Evolutionary conservation across 139 green algal genomes (phyloP).

Genomic region (Picochlorum sp.): DNA sequence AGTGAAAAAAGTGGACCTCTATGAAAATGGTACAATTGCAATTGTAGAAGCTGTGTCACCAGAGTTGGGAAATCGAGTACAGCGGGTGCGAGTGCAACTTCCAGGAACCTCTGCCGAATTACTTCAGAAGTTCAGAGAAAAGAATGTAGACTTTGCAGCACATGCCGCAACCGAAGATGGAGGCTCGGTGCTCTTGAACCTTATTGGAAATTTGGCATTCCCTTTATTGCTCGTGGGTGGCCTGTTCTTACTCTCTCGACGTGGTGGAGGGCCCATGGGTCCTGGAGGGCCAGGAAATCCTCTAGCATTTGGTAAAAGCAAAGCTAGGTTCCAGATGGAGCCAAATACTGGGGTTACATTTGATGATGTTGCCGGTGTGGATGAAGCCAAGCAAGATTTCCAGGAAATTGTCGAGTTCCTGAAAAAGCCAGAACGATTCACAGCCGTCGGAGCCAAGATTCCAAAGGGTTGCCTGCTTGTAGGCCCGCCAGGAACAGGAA

Average conservation of each 20-base stretch:
- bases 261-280: slow-evolving; percentile 55
- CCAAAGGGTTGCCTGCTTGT: slow-evolving; percentile 97
- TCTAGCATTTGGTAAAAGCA: slow-evolving; percentile 93
- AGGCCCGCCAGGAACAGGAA: slow-evolving; percentile 90
- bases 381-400: slow-evolving; percentile 99
- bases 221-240: slow-evolving; percentile 95
- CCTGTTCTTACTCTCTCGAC: slow-evolving; percentile 95
- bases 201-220: slow-evolving; percentile 97
- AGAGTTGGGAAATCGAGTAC: slow-evolving; percentile 98
- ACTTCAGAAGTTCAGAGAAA: slow-evolving; percentile 92
- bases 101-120: slow-evolving; percentile 88
- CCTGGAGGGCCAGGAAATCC: slow-evolving; percentile 83
- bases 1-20: slow-evolving; percentile 99
- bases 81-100: slow-evolving; percentile 97
- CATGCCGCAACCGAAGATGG: slow-evolving; percentile 92
- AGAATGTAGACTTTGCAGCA: slow-evolving; percentile 98
- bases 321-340: slow-evolving; percentile 99
- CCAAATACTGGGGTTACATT: slow-evolving; percentile 98
- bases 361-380: slow-evolving; percentile 92
- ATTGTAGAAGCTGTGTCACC: slow-evolving; percentile 97
- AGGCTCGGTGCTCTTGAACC: slow-evolving; percentile 83
- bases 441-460: slow-evolving; percentile 92
- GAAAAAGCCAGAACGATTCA: slow-evolving; percentile 99
- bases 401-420: slow-evolving; percentile 99
- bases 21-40: slow-evolving; percentile 98